Conservation (phyloP, 2,329 filamentous ascomycete genomes). For the Cladosporium sp. region DNA sequence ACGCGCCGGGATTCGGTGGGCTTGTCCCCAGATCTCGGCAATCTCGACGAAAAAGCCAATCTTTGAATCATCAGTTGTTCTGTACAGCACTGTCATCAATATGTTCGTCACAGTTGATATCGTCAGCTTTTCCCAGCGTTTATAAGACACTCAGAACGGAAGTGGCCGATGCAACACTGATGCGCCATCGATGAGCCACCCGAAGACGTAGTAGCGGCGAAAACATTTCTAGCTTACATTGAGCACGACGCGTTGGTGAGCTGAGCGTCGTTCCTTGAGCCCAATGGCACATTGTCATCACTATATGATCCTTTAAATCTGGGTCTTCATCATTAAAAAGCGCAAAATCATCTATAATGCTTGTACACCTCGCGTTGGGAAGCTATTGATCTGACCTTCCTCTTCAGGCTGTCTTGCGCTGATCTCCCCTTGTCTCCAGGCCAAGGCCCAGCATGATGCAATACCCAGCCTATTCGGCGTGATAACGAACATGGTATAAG, state of each 20-base stretch:
- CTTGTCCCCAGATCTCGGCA: neutral
- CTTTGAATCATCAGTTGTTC: neutral
- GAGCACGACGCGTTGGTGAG: no score
- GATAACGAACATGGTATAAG: neutral
- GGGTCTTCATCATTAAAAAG: neutral
- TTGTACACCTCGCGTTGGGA: neutral
- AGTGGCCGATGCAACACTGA: no score
- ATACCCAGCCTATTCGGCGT: neutral
- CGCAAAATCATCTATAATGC: neutral
- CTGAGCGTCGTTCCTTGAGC: neutral
- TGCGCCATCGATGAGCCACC: no score
- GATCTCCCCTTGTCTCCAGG: slow-evolving; percentile 1
- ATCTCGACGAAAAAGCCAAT: neutral
- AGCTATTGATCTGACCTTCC: neutral
- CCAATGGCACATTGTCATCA: no score
- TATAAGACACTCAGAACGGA: no score
- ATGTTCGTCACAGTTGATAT: neutral
- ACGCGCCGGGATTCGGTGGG: neutral
- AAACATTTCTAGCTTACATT: no score
- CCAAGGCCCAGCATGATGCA: slow-evolving; percentile 4
- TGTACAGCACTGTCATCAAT: neutral
- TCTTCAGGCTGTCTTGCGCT: neutral
- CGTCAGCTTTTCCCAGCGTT: no score
- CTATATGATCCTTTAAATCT: no score
- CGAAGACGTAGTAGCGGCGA: no score